Evolutionary conservation across 345 rosid species (phyloP), one percentile per base, ranked within the genome.

Genomic region (Nasturtium officinale): DNA sequence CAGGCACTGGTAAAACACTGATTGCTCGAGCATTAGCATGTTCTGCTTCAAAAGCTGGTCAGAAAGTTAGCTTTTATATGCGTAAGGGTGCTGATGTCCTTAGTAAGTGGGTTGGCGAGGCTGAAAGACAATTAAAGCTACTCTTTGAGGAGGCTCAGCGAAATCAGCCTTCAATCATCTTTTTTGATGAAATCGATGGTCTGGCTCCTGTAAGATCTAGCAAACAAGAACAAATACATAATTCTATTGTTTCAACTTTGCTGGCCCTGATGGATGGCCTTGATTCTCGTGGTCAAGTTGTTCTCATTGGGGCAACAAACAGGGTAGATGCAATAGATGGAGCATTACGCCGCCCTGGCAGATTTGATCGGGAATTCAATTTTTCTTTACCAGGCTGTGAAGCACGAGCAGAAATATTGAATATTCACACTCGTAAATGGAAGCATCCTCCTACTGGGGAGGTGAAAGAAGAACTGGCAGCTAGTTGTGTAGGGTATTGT

Each of bases 71-170:
- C 78, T 96, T 96, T 87, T 96, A 96, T 79, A 96, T 96, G 99
- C 90, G 99, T 37, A 96, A 96, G 85, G 99, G 99, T 78, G 99
- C 99, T 78, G 99, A 96, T 78, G 99, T 96, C 43, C 97, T 96
- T 74, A 96, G 99, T 83, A 96, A 96, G 77, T 96, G 99, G 99
- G 99, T 96, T 80, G 99, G 99, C 61, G 99, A 96, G 89, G 99
- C 99, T 59, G 99, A 96, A 78, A 92, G 99, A 77, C 99, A 96
- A 57, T 72, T 96, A 79, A 96, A 96, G 82, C 79, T 96, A 76
- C 98, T 96, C 63, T 96, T 96, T 72, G 98, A 96, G 82, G 99
- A 96, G 73, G 99, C 99, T 42, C 99, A 96, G 73, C 85, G 90
- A 79, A 96, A 96, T 74, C 99, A 96, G 74, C 99, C 99, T 71